Percentiles rank a stretch among this genome's conserved stretches.
Conservation (phyloP, 2,329 filamentous ascomycete species). For the Pseudogymnoascus sp. region DNA sequence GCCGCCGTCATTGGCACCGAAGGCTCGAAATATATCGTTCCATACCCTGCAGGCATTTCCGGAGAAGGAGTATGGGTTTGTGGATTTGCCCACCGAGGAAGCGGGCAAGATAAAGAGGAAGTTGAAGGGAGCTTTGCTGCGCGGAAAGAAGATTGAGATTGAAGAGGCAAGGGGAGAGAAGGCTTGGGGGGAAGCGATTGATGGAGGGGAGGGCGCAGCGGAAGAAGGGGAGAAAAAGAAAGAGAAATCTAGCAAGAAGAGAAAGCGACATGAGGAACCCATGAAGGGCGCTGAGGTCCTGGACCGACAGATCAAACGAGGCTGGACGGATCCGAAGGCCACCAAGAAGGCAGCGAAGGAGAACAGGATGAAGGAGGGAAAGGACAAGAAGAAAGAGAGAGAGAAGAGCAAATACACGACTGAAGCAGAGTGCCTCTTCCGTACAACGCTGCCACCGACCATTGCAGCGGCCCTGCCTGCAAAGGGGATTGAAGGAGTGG, state of each 20-base stretch:
- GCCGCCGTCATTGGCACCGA: slow-evolving; percentile 54
- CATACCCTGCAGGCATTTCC: slow-evolving; percentile 81
- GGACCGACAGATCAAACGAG: slow-evolving; percentile 33
- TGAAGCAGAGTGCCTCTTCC: slow-evolving; percentile 74
- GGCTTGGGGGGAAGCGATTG: slow-evolving; percentile 31
- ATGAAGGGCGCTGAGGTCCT: slow-evolving; percentile 65
- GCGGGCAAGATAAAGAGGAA: slow-evolving; percentile 90
- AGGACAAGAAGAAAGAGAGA: slow-evolving; percentile 46
- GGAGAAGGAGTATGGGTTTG: slow-evolving; percentile 81
- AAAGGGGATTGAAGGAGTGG: slow-evolving; percentile 25
- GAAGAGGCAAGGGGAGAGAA: slow-evolving; percentile 68
- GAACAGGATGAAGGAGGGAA: slow-evolving; percentile 37
- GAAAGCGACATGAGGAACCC: slow-evolving; percentile 38
- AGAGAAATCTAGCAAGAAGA: slow-evolving; percentile 40
- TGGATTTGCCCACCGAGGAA: slow-evolving; percentile 72
- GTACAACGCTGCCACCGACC: slow-evolving; percentile 64
- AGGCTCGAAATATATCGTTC: slow-evolving; percentile 76
- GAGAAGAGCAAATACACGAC: slow-evolving; percentile 72
- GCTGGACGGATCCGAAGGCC: slow-evolving; percentile 41
- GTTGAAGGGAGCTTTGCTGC: slow-evolving; percentile 76
- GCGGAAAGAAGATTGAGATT: slow-evolving; percentile 75
- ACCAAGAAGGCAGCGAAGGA: slow-evolving; percentile 40
- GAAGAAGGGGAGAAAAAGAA: slow-evolving; percentile 34
- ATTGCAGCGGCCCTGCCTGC: slow-evolving; percentile 31
- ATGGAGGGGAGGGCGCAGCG: slow-evolving; percentile 28